Percentiles rank a stretch among this genome's conserved stretches.
phyloP scores from a whole-genome alignment of 1,139 yeast genomes.

The Arxiozyma telluris region DNA sequence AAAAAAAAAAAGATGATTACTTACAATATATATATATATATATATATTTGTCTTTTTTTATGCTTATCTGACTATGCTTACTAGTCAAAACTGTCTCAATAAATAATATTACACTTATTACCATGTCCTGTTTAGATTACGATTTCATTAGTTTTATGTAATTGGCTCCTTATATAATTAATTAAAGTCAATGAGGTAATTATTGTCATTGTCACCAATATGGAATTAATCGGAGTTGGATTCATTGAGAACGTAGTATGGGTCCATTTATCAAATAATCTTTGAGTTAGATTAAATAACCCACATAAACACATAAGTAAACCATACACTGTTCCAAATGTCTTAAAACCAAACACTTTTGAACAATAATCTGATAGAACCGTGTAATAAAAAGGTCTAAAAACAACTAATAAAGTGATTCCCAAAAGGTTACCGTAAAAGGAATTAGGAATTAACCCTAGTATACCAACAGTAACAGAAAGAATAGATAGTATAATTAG shows the following conservation, averaged over 20 bases:
- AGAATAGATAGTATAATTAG: constrained; percentile 44
- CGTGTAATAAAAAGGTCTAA: constrained; percentile 87
- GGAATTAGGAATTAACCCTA: constrained; percentile 51
- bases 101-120: neutral
- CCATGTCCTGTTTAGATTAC: neutral
- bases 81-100: neutral
- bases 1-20: too few species aligned
- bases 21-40: neutral
- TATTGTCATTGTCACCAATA: constrained; percentile 35
- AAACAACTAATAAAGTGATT: constrained; percentile 62
- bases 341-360: constrained; percentile 85
- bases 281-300: constrained; percentile 61
- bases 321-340: constrained; percentile 91
- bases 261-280: constrained; percentile 58
- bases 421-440: constrained; percentile 52
- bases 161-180: constrained; percentile 1
- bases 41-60: neutral
- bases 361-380: constrained; percentile 87
- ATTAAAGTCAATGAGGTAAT: constrained; percentile 6
- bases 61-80: too few species aligned
- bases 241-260: constrained; percentile 59
- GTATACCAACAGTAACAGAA: constrained; percentile 55
- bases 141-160: neutral
- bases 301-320: constrained; percentile 77
- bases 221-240: constrained; percentile 66